Base-by-base conservation (phyloP, 2,329 filamentous ascomycete genomes). In the Xylaria sp. region DNA sequence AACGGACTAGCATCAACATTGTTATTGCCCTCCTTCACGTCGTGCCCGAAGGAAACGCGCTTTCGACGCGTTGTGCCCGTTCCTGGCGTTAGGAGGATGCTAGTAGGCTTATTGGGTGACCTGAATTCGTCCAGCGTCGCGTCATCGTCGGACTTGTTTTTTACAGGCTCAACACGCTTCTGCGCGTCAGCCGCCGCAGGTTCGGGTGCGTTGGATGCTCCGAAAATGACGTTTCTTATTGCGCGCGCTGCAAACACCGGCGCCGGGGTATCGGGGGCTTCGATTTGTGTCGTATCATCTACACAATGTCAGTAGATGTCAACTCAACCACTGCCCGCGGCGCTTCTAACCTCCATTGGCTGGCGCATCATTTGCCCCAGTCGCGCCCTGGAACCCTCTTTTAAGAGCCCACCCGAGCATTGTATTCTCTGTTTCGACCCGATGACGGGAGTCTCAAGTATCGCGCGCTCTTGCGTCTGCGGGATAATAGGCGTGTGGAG, bases 191-290 rank as follows among this genome's bases (percentile, higher is more conserved):
- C 71, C 13, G 75, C 72, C 9, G 47, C 21, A 42, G 34, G 48
- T 42, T 61, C 60, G 18, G 57, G 40, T 11, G 54, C 52, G n/a
- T 65, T 67, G 45, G 84, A 82, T 2, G 82, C 84, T 39, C 85
- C 85, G 63, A 87, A 88, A 42, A 88, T 70, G 21, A 83, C 85
- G 62, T 79, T 84, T 63, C 83, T 86, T 65, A 88, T 75, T 5
- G 85, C 85, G 54, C 85, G 79, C 37, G 85, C 85, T 2, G 85
- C 85, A 66, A 88, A 88, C 0, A 88, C 80, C 1, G 85, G 85
- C 0, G 83, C 85, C 6, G 85, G 85, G 16, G 85, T 88, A 62
- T 88, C 85, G 38, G 85, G 84, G 26, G 76, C 75, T 16, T 88
- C 84, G 39, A 81, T 62, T 56, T 80, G 78, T 0, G 77, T 77